Evolutionary conservation across 1,139 yeast species (phyloP).

Genomic region (Arxiozyma telluris): DNA sequence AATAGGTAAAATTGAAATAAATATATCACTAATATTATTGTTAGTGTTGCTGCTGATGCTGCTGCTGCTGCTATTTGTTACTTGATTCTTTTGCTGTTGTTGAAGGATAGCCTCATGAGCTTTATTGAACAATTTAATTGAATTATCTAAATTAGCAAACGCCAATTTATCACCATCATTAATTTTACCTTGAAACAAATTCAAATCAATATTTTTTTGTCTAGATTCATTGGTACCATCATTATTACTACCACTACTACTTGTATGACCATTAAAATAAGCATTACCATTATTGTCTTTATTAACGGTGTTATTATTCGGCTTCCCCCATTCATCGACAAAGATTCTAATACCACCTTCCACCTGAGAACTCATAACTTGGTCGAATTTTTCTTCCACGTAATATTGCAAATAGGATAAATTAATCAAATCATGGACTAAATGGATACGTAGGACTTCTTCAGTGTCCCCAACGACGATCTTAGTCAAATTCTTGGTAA

Average conservation of each 20-base stretch:
- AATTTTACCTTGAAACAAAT: slow-evolving; percentile 65
- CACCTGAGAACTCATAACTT: slow-evolving; percentile 75
- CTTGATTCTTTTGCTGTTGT: slow-evolving; percentile 19
- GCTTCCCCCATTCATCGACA: slow-evolving; percentile 38
- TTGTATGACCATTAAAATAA: background rate
- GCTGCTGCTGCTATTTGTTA: slow-evolving; percentile 10
- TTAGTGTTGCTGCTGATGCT: slow-evolving; percentile 26
- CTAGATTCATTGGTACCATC: background rate
- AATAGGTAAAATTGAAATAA: slow-evolving; percentile 67
- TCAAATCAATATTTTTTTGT: slow-evolving; percentile 42
- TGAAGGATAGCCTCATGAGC: slow-evolving; percentile 28
- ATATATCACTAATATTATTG: slow-evolving; percentile 51
- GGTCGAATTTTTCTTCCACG: slow-evolving; percentile 60
- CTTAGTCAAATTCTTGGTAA: slow-evolving; percentile 28
- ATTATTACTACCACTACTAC: background rate
- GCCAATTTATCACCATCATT: slow-evolving; percentile 88
- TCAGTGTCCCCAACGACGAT: slow-evolving; percentile 55
- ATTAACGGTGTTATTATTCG: slow-evolving; percentile 17
- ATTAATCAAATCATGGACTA: slow-evolving; percentile 78
- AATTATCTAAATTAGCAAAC: slow-evolving; percentile 73
- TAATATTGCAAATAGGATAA: slow-evolving; percentile 55
- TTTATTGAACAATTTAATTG: slow-evolving; percentile 42
- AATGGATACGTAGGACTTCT: slow-evolving; percentile 70
- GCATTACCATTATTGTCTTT: slow-evolving; percentile 2
- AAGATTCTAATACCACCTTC: slow-evolving; percentile 73